Evolutionary conservation across 75 land plant species (phyloP), one percentile per base, ranked within the genome.

Genomic region (Pinus taeda): DNA sequence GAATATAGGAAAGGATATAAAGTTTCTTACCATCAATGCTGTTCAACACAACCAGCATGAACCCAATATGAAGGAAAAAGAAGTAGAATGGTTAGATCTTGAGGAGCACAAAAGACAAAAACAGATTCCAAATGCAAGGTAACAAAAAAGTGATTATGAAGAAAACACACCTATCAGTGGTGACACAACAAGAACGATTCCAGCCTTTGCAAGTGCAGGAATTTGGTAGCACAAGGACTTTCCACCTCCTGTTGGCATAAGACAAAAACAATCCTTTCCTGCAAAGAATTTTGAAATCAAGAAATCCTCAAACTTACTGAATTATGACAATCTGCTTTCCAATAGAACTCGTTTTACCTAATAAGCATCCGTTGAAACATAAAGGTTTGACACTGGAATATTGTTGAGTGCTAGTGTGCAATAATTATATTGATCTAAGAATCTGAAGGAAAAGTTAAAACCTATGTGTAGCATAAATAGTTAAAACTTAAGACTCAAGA

Each of bases 201-300:
- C 96, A 5, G 78, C 33, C 76, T 85, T 88, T 22, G 88, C 91
- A 55, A 95, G 65, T 18, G 96, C 94, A 57, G 98, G 98, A 62
- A 95, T 90, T 77, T 93, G 91, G 80, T 90, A 95, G 78, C 98
- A 95, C 77, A 95, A 76, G 11, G 98, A 95, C 75, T 95, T 95
- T 45, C 98, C 98, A 45, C 91, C 98, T 37, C 98, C 98, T 69
- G 98, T 95, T 63, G 98, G 98, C 96, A 95, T 95, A 37, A 93
- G 85, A 79, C 98, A 95, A 67, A 95, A 95, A 73, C 98, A 95
- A 83, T 95, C 98, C 78, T 86, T 85, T 56, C 98, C 98, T 95
- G 84, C 55, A 73, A 73, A 66, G 53, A 49, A 49, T 49, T 49
- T 49, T 49, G 55, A 49, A 49, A 49, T 49, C 12, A 49, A 49